These are phyloP conservation scores for Nitzschia inconspicua DNA, from an alignment of 108 stramenopile genomes.

Conservation along the genomic window DNA sequence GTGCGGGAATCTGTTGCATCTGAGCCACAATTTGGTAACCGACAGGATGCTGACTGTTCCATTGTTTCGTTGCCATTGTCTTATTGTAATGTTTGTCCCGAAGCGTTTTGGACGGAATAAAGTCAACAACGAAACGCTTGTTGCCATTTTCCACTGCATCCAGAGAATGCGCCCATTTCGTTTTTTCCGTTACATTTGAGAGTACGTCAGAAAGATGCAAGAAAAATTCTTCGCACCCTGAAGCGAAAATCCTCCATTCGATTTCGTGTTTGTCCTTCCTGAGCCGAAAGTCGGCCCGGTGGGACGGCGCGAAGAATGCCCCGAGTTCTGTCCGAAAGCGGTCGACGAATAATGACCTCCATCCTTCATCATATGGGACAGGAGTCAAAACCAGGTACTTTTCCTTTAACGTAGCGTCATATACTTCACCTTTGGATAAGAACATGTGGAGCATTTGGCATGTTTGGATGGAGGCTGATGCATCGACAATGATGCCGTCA, in stretches of 20 bases:
- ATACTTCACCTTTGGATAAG: not conserved
- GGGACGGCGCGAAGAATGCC: not conserved
- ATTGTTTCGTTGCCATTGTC: not conserved
- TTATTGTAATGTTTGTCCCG: not conserved
- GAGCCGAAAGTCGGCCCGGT: not conserved
- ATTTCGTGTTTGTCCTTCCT: not conserved
- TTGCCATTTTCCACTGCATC: constrained; percentile 7
- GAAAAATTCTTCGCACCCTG: not conserved
- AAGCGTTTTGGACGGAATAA: not conserved
- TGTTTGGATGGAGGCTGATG: not conserved
- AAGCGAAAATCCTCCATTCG: not conserved
- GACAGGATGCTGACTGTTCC: not conserved
- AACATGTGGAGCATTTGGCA: constrained; percentile 1
- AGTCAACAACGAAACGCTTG: not conserved
- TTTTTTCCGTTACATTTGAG: not conserved
- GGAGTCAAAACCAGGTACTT: not conserved
- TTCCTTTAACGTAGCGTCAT: not conserved
- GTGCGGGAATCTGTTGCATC: not conserved
- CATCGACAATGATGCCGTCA: constrained; percentile 1
- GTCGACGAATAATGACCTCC: not conserved
- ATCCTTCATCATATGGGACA: not conserved
- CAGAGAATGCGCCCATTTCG: not conserved
- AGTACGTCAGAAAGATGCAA: not conserved
- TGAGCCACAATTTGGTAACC: not conserved
- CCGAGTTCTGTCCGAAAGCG: constrained; percentile 6